Base-by-base conservation (phyloP, 768 basidiomycete genomes). In the Heimioporus sp. region DNA sequence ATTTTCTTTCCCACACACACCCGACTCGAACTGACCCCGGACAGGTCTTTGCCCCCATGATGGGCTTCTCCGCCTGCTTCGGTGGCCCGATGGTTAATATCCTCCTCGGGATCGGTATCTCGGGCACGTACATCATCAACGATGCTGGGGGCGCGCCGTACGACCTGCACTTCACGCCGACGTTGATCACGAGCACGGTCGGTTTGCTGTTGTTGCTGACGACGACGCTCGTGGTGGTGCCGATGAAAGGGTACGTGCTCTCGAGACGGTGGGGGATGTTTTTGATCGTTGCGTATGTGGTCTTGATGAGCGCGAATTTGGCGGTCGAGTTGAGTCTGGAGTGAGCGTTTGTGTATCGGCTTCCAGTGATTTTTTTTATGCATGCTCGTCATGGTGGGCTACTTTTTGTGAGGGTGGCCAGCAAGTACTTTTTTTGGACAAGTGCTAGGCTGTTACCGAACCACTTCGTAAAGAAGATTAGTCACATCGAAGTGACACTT, bases 41-140 rank as follows among this genome's bases (percentile, higher is more conserved):
- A 15, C 51, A 89, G 84, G 83, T 82, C 16, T 95, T 93, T 67
- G 92, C 87, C 35, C 94, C 85, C 36, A 83, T 92, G 62, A 97
- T 95, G 94, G 93, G 89, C 20, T 94, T 97, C 70, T 91, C 92
- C 5, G 94, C 93, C 0, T 97, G 93, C 67, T 95, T 95, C 59
- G 93, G 93, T 44, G 88, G 91, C 1, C 91, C 92, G 0, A 92
- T 93, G 90, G 81, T 93, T 58, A 93, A 93, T 69, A 91, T 93
- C 54, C 79, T 93, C 6, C 81, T 92, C 34, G 96, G 96, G 1
- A 80, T 98, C 51, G 97, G 97, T 19, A 80, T 96, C 46, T 93
- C 94, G 0, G 96, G 97, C 7, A 83, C 89, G 4, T 91, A 92
- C 65, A 80, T 95, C 61, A 91, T 89, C 55, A 72, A 81, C 34